These are phyloP conservation scores for Globisporangium paroecandrum DNA, from an alignment of 352 stramenopile species.

Conservation along the genomic window DNA sequence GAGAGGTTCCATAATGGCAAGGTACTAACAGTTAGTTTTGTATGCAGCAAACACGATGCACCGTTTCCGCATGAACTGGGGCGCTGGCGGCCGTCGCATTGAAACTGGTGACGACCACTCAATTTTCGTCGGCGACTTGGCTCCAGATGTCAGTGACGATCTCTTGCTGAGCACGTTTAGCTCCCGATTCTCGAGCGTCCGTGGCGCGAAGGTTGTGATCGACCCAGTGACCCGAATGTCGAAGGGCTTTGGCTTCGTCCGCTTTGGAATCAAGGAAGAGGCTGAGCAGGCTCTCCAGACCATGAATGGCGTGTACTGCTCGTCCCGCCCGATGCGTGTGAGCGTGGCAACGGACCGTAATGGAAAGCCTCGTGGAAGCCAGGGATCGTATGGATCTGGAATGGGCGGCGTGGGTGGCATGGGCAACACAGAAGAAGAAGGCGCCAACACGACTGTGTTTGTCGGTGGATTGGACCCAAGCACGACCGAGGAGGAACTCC, in stretches of 20 bases:
- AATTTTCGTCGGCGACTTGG: slow-evolving; percentile 90
- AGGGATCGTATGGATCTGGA: slow-evolving; percentile 20
- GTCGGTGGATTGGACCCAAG: slow-evolving; percentile 83
- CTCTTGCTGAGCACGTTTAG: slow-evolving; percentile 84
- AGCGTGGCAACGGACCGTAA: slow-evolving; percentile 87
- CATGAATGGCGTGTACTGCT: slow-evolving; percentile 90
- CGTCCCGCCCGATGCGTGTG: slow-evolving; percentile 85
- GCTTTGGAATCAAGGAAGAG: slow-evolving; percentile 87
- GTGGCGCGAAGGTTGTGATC: slow-evolving; percentile 89
- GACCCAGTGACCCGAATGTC: slow-evolving; percentile 86
- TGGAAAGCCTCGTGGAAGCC: slow-evolving; percentile 29
- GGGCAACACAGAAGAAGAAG: slow-evolving; percentile 45
- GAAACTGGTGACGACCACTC: slow-evolving; percentile 85
- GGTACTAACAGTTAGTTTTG: not conserved
- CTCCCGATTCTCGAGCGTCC: slow-evolving; percentile 72
- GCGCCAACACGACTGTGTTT: slow-evolving; percentile 90
- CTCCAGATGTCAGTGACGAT: slow-evolving; percentile 87
- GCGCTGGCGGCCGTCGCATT: slow-evolving; percentile 80
- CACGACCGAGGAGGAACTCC: slow-evolving; percentile 83
- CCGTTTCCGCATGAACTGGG: slow-evolving; percentile 92
- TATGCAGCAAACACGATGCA: slow-evolving; percentile 80
- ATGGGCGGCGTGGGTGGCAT: slow-evolving; percentile 7
- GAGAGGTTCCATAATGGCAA: not conserved
- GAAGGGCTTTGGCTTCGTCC: slow-evolving; percentile 92
- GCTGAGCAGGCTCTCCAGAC: slow-evolving; percentile 83